Evolutionary conservation across 305 asterid genomes (phyloP), one percentile per base, ranked within the genome.

Genomic region (Plantago coronopus): DNA sequence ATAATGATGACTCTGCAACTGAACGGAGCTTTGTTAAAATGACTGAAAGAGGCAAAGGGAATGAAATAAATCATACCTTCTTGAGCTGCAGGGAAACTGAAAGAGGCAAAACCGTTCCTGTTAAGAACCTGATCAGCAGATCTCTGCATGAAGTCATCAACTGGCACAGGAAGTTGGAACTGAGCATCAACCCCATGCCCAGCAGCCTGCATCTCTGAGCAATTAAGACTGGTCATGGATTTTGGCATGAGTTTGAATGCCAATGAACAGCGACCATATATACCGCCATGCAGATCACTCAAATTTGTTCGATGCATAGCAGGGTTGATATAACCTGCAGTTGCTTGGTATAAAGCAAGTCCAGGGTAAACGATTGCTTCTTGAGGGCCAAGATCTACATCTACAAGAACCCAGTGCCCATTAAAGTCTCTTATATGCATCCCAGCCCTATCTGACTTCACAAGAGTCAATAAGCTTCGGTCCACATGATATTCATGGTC

Each of bases 171-270:
- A 74, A 89, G 81, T 81, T 85, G 96, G 75, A 93, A 93, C 54
- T 87, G 95, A 69, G 93, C 95, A 66, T 93, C 97, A 64, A 93
- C 86, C 54, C 94, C 97, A 62, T 93, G 96, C 64, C 99, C 99
- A 75, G 97, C 97, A 58, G 95, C 97, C 70, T 87, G 75, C 99
- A 93, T 93, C 83, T 93, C 99, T 23, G 95, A 70, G 74, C 96
- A 93, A 67, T 74, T 83, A 63, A 93, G 84, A 74, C 85, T 89
- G 78, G 89, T 73, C 89, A 83, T 80, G 56, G 96, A 89, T 72
- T 87, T 93, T 57, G 99, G 96, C 99, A 93, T 89, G 77, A 93
- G 84, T 70, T 93, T 93, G 69, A 89, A 93, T 56, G 94, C 83
- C 62, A 93, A 62, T 19, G 95, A 82, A 72, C 88, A 89, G 49